These are phyloP conservation scores for Zygoascus meyerae DNA, from an alignment of 1,139 yeast genomes.

Conservation along the genomic window DNA sequence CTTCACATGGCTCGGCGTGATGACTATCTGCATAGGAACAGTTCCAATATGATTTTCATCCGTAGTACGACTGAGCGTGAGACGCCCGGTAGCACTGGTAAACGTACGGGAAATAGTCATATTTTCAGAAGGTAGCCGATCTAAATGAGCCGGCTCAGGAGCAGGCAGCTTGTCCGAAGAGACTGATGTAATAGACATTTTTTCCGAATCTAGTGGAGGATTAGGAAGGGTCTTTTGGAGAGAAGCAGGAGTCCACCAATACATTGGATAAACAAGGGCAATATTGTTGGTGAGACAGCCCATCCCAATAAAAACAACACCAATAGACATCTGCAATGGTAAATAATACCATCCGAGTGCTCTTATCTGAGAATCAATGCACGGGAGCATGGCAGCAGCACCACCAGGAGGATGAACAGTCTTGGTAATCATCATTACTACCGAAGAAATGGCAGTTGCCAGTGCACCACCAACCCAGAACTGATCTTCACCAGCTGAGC, in stretches of 20 bases:
- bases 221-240: neutral
- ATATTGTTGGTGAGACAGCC: constrained; percentile 56
- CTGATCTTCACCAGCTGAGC: constrained; percentile 33
- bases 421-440: constrained; percentile 51
- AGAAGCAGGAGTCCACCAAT: constrained; percentile 54
- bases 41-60: constrained; percentile 8
- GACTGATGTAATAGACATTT: no score
- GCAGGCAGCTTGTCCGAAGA: no score
- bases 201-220: neutral
- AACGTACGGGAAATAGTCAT: neutral
- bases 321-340: constrained; percentile 51
- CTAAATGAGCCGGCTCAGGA: no score
- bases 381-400: constrained; percentile 61
- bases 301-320: constrained; percentile 46
- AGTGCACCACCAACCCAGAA: constrained; percentile 60
- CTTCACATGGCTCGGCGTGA: constrained; percentile 2
- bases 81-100: neutral
- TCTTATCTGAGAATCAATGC: constrained; percentile 43
- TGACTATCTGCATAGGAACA: constrained; percentile 4
- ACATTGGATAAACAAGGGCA: constrained; percentile 49
- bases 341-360: constrained; percentile 64
- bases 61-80: neutral
- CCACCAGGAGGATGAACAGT: constrained; percentile 74
- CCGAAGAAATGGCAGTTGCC: constrained; percentile 52
- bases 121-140: neutral